Base-by-base conservation (phyloP, 2,329 filamentous ascomycete genomes). In the Trichoderma cornu-damae region DNA sequence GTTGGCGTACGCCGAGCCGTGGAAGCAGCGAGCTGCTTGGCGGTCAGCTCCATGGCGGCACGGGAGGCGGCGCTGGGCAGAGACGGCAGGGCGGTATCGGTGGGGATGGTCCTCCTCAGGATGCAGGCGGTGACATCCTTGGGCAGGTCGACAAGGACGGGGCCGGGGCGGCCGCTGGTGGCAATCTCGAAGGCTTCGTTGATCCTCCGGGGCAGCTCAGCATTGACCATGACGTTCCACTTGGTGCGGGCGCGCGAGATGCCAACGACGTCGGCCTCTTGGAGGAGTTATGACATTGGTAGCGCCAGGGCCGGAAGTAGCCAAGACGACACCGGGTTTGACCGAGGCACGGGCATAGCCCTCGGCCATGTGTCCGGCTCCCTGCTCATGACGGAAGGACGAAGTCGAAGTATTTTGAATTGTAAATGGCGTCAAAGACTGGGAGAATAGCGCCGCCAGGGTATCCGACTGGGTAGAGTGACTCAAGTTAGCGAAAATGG, bases 121-220 rank as follows among this genome's bases (percentile, higher is more conserved):
- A 93, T 83, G 64, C 87, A 87, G 55, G 89, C 94, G 28, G 93
- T 97, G 64, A 97, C 87, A 76, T 99, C 94, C 77, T 97, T 97
- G 66, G 93, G 94, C 62, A 97, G 79, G 72, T 99, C 94, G 61
- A 99, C 91, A 61, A 99, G 83, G 34, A 97, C 94, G 26, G 94
- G 94, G 22, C 94, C 94, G 12, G 94, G 94, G 48, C 94, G 85
- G 60, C 94, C 94, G 67, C 88, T 94, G 40, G 90, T 97, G 38
- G 94, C 94, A 69, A 97, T 97, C 76, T 97, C 92, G 69, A 97
- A 97, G 48, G 94, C 94, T 77, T 97, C 94, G 72, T 96, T 96
- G 70, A 97, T 97, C 63, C 93, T 84, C 67, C 89, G 85, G 50
- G 94, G 94, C 57, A 99, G 80, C 75, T 99, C 94, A 50, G 90